Base-by-base conservation (phyloP, 2,329 filamentous ascomycete species). In the Aspergillus viridinutans region DNA sequence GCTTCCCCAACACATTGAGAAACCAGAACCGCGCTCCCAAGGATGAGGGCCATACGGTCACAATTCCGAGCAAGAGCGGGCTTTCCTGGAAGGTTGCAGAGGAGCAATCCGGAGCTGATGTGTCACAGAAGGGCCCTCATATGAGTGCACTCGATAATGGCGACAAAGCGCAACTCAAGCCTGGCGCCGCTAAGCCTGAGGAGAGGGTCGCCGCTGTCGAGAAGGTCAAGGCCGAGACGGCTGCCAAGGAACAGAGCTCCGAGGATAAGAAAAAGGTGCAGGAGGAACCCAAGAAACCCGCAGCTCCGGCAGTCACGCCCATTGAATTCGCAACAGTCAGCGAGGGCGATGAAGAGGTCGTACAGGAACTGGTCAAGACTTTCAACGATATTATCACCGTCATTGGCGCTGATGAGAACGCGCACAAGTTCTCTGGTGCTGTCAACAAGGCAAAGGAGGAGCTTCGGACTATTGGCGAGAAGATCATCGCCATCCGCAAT, bases 381-480 rank as follows among this genome's bases (percentile, higher is more conserved):
- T 83, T 99, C 67, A 99, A 99, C 77, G 91, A 96, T 74, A 88
- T 99, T 67, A 96, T 99, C 70, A 87, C 90, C 8, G 90, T 95
- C 49, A 87, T 97, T 72, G 96, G 97, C 74, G 89, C 90, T 57
- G 93, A 96, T 72, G 85, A 88, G 59, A 85, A 90, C 56, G 85
- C 88, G 61, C 83, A 83, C 64, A 91, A 89, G 74, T 96, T 94
- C 76, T 86, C 85, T 53, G 83, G 84, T 2, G 88, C 91, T 1
- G 86, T 99, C 57, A 80, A 83, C 65, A 92, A 94, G 80, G 92
- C 93, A 61, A 97, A 97, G 82, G 80, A 82, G 53, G 89, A 96
- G 64, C 81, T 97, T 52, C 78, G 82, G 70, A 88, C 87, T 73
- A 87, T 97, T 54, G 90, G 91, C 60, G 78, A 82, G 58, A 89